These are phyloP conservation scores for Auxenochlorella pyrenoidosa DNA, from an alignment of 139 green algal species.

Conservation along the genomic window DNA sequence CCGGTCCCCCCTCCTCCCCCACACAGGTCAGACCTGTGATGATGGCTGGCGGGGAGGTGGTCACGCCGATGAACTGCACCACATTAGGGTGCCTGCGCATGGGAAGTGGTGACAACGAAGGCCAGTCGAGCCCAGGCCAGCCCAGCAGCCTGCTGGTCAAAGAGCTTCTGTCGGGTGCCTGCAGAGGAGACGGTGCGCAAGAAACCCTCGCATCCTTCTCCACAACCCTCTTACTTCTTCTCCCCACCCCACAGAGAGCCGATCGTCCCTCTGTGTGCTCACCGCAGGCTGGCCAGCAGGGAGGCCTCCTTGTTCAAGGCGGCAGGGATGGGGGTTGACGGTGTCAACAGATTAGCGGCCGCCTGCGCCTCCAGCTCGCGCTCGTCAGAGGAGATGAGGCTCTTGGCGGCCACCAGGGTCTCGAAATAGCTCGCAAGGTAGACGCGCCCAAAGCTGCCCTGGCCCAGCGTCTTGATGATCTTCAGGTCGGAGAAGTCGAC, in stretches of 20 bases:
- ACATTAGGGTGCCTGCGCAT: slow-evolving; percentile 58
- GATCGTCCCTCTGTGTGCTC: not conserved
- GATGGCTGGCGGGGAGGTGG: slow-evolving; percentile 54
- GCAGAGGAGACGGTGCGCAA: too few species aligned
- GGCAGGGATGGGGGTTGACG: not conserved
- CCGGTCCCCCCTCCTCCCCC: too few species aligned
- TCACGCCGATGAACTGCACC: slow-evolving; percentile 61
- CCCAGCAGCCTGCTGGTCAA: too few species aligned
- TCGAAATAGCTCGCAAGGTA: slow-evolving; percentile 5
- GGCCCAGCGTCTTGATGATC: not conserved
- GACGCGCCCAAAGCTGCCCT: not conserved
- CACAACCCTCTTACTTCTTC: too few species aligned
- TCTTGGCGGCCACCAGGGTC: slow-evolving; percentile 7
- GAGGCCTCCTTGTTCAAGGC: slow-evolving; percentile 44
- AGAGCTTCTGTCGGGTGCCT: too few species aligned
- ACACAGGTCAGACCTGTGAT: too few species aligned
- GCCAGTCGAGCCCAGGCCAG: too few species aligned
- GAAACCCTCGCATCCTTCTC: too few species aligned
- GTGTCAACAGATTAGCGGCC: not conserved
- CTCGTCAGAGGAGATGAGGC: not conserved
- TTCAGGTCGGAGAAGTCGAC: not conserved
- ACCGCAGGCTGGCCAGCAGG: slow-evolving; percentile 53
- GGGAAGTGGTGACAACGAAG: too few species aligned
- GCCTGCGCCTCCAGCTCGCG: not conserved
- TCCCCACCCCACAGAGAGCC: too few species aligned